phyloP scores from a whole-genome alignment of 2,329 filamentous ascomycete species.

The Rhytidhysteron rufulum region DNA sequence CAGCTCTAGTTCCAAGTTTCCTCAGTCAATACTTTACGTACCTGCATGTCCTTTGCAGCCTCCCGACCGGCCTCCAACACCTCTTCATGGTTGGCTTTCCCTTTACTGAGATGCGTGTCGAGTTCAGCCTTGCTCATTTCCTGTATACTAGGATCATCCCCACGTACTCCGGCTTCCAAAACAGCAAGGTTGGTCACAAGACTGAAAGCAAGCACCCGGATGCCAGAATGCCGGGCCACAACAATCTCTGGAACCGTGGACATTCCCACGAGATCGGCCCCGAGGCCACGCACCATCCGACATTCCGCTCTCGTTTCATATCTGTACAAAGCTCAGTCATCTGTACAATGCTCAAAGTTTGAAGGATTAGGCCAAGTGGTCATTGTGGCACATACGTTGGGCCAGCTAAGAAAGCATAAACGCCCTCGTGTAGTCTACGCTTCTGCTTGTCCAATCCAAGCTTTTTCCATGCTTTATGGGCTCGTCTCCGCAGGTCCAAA shows the following conservation, averaged over 20 bases:
- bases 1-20: too few species aligned
- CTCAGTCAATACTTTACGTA: too few species aligned
- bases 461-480: slow-evolving; percentile 55
- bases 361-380: neutral
- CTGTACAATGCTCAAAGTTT: neutral
- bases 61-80: slow-evolving; percentile 59
- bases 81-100: slow-evolving; percentile 62
- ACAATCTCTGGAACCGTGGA: slow-evolving; percentile 67
- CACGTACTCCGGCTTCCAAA: slow-evolving; percentile 54
- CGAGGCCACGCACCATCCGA: slow-evolving; percentile 56
- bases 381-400: slow-evolving; percentile 47
- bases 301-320: slow-evolving; percentile 66
- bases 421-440: slow-evolving; percentile 58
- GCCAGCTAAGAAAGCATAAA: slow-evolving; percentile 63
- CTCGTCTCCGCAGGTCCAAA: slow-evolving; percentile 54
- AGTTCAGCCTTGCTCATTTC: slow-evolving; percentile 49
- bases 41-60: slow-evolving; percentile 62
- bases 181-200: slow-evolving; percentile 64
- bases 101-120: slow-evolving; percentile 52
- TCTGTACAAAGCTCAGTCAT: slow-evolving; percentile 24
- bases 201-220: slow-evolving; percentile 61
- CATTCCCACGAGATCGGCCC: slow-evolving; percentile 69
- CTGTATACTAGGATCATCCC: slow-evolving; percentile 54
- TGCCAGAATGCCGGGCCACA: slow-evolving; percentile 60
- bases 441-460: slow-evolving; percentile 44